Percentiles rank a stretch among this genome's conserved stretches.
These are phyloP conservation scores for Alternaria sp. DNA, from an alignment of 2,329 filamentous ascomycete genomes.

Conservation along the genomic window DNA sequence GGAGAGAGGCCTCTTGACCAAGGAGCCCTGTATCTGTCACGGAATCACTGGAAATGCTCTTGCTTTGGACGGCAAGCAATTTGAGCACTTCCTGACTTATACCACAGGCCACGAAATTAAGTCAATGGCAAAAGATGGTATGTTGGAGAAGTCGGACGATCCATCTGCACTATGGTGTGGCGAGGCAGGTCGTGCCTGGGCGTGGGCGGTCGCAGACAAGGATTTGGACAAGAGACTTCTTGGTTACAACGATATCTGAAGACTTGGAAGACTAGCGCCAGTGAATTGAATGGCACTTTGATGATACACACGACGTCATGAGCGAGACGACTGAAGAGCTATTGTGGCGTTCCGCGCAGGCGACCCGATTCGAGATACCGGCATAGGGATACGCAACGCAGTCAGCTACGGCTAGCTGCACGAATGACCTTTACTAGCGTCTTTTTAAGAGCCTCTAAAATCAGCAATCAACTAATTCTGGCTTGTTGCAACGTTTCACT, in stretches of 20 bases:
- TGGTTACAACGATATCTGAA: slow-evolving; percentile 61
- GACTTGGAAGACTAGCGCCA: neutral
- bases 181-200: slow-evolving; percentile 60
- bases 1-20: slow-evolving; percentile 67
- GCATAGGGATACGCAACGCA: slow-evolving; percentile 9
- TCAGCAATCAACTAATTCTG: slow-evolving; percentile 3
- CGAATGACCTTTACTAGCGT: slow-evolving; percentile 7
- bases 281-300: neutral
- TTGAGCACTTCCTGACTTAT: slow-evolving; percentile 67
- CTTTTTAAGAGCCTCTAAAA: slow-evolving; percentile 1
- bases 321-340: slow-evolving; percentile 28
- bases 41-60: slow-evolving; percentile 72
- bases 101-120: slow-evolving; percentile 66
- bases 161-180: slow-evolving; percentile 62
- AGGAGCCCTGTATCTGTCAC: slow-evolving; percentile 72
- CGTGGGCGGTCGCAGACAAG: slow-evolving; percentile 58
- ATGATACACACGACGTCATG: slow-evolving; percentile 34
- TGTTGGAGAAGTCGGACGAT: slow-evolving; percentile 61
- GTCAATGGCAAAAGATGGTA: slow-evolving; percentile 61
- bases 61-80: slow-evolving; percentile 59
- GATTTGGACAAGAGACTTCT: slow-evolving; percentile 57
- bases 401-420: slow-evolving; percentile 16
- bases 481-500: slow-evolving; percentile 11
- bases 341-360: slow-evolving; percentile 2
- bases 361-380: neutral